Base-by-base conservation (phyloP, 2,329 filamentous ascomycete genomes). In the Pseudomassariella vexata region DNA sequence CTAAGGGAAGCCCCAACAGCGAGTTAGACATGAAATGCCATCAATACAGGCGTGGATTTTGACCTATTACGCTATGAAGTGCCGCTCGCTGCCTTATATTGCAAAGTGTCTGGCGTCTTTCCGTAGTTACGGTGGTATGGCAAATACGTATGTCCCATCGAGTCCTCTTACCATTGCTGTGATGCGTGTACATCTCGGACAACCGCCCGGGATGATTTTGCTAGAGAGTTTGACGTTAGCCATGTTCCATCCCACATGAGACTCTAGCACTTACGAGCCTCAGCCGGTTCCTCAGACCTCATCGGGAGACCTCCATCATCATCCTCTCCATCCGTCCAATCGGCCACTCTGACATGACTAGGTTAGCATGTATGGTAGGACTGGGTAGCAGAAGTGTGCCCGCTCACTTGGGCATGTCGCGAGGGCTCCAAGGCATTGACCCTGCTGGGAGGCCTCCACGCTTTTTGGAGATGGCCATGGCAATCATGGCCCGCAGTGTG, bases 401-500 rank as follows among this genome's bases (percentile, higher is more conserved):
- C n/a, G n/a, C 30, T 9, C 19, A 32, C 30, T 17, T 27, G 9
- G 30, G 30, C 6, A 26, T 19, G 8, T 33, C 30, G 15, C 24
- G 22, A 9, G 30, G 30, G 14, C 27, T 11, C 8, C 22, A 24
- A 18, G 12, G 18, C 47, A 39, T 33, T 36, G 16, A n/a, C n/a
- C n/a, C n/a, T n/a, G n/a, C n/a, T n/a, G n/a, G 32, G 1, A 29
- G 29, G 5, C 34, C 38, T 7, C 42, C 37, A 7, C 36, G 28
- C 28, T 39, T 50, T 40, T 39, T 41, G 57, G 26, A 57, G 51
- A 44, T 76, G 22, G 66, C 68, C 38, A 86, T 71, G 5, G 63
- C 74, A 6, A 95, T 55, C 67, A 92, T 73, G 6, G 78, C 82
- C 39, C 81, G 78, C 40, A 94, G 59, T 0, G 86, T 90, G 52